These are phyloP conservation scores for Pholiota molesta DNA, from an alignment of 768 basidiomycete genomes.

Conservation along the genomic window DNA sequence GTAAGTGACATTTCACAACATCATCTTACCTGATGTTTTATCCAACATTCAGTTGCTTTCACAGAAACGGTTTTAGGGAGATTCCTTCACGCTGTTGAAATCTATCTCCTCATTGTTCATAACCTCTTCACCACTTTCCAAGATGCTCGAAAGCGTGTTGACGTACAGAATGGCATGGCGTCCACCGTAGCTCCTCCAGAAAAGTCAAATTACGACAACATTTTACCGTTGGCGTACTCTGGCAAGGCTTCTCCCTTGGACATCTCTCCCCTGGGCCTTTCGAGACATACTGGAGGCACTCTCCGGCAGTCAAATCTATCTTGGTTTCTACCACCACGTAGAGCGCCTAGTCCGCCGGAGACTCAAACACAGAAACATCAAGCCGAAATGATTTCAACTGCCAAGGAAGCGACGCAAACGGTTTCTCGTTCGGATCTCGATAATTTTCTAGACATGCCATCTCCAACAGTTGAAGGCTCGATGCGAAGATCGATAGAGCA, in stretches of 20 bases:
- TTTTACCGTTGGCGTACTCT: not conserved
- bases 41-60: slow-evolving; percentile 54
- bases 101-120: slow-evolving; percentile 65
- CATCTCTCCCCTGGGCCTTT: not conserved
- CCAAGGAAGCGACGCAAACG: not conserved
- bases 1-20: slow-evolving; percentile 45
- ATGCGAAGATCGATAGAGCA: not conserved
- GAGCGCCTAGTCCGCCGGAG: no score
- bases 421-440: not conserved
- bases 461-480: not conserved
- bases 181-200: not conserved
- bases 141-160: not conserved
- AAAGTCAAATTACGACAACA: slow-evolving; percentile 5
- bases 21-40: slow-evolving; percentile 6
- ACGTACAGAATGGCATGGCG: not conserved
- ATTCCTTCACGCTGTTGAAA: slow-evolving; percentile 62
- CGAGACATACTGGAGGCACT: not conserved
- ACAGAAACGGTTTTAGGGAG: slow-evolving; percentile 73
- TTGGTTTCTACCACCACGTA: not conserved
- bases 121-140: slow-evolving; percentile 46
- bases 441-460: not conserved
- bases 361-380: not conserved
- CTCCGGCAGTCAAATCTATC: not conserved
- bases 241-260: not conserved
- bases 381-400: not conserved